These are phyloP conservation scores for Neonectria coccinea DNA, from an alignment of 2,329 filamentous ascomycete species.

Conservation along the genomic window DNA sequence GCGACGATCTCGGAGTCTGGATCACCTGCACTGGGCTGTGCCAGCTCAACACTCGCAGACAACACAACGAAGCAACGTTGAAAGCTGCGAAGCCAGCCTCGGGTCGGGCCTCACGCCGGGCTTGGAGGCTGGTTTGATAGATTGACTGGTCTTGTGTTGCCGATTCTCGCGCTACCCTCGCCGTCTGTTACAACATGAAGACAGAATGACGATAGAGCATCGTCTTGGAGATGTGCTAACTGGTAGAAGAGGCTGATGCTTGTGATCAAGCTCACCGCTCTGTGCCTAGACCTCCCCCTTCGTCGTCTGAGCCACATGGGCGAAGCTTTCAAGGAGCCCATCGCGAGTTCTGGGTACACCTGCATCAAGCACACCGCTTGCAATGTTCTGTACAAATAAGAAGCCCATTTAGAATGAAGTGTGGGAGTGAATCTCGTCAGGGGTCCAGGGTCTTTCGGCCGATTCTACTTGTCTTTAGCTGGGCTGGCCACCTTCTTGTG, in stretches of 20 bases:
- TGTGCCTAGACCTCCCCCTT: neutral
- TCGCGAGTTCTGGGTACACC: slow-evolving; percentile 3
- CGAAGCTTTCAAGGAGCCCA: slow-evolving; percentile 2
- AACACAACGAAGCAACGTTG: neutral
- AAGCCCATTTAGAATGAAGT: neutral
- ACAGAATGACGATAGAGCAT: neutral
- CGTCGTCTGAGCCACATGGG: neutral
- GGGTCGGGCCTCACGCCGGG: neutral
- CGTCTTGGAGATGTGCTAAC: neutral
- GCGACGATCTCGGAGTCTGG: neutral
- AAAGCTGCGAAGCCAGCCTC: neutral
- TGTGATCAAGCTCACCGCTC: slow-evolving; percentile 1
- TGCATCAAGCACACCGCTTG: neutral
- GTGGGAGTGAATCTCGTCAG: neutral
- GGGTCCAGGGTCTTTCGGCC: neutral
- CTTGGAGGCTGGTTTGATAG: neutral
- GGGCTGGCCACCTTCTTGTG: neutral
- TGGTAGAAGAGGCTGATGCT: neutral
- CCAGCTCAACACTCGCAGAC: too few species aligned
- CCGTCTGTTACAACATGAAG: neutral
- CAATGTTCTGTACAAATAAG: neutral
- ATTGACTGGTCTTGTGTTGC: neutral
- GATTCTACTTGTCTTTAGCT: neutral
- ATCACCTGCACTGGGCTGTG: neutral
- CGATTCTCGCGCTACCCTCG: neutral